Evolutionary conservation across 108 stramenopile species (phyloP).

Genomic region (Pseudonitzschia multistriata): DNA sequence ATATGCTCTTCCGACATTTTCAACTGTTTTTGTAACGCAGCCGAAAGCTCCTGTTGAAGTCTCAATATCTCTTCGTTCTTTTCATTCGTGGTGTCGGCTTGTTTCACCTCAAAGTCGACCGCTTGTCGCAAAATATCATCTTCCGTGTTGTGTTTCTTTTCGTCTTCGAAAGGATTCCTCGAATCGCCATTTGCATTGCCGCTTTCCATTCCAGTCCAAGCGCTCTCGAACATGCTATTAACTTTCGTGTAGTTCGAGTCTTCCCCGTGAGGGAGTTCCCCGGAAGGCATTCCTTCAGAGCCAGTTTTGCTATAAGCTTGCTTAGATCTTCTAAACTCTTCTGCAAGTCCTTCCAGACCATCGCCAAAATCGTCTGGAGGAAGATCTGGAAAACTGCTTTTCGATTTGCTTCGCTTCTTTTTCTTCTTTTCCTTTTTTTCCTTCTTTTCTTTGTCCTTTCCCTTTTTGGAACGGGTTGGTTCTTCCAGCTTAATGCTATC

Average conservation of each 20-base stretch:
- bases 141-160: background rate
- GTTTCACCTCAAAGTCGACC: background rate
- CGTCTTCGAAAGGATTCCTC: background rate
- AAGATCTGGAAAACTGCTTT: background rate
- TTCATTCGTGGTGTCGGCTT: slow-evolving; percentile 9
- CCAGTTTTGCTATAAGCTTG: background rate
- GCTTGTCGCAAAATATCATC: slow-evolving; percentile 8
- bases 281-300: background rate
- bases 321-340: slow-evolving; percentile 13
- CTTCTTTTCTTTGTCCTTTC: slow-evolving; percentile 2
- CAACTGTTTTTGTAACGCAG: slow-evolving; percentile 30
- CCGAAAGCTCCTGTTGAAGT: slow-evolving; percentile 33
- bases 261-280: background rate
- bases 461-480: background rate
- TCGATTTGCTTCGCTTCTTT: slow-evolving; percentile 17
- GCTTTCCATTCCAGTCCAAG: slow-evolving; percentile 4
- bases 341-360: slow-evolving; percentile 13
- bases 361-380: slow-evolving; percentile 10
- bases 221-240: background rate
- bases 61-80: slow-evolving; percentile 22
- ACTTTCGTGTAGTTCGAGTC: background rate
- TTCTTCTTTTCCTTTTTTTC: slow-evolving; percentile 7
- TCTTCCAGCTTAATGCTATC: background rate
- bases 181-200: slow-evolving; percentile 1
- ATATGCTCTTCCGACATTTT: slow-evolving; percentile 31